phyloP scores from a whole-genome alignment of 345 rosid genomes.

The Citrus medica region DNA sequence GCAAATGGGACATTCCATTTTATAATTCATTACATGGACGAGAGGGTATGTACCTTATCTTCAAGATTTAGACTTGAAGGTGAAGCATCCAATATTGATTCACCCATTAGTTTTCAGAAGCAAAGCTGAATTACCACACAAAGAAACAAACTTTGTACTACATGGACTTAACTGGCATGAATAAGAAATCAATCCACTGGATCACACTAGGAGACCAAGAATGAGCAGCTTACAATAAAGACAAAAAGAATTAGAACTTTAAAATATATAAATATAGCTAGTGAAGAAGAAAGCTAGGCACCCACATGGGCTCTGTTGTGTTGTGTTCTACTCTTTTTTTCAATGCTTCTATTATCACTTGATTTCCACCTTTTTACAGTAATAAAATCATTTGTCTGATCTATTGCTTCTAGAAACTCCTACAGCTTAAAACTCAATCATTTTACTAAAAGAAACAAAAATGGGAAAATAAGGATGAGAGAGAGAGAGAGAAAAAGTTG shows the following conservation, averaged over 20 bases:
- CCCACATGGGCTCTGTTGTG: slow-evolving; percentile 22
- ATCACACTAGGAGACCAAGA: slow-evolving; percentile 20
- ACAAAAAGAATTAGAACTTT: slow-evolving; percentile 24
- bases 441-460: slow-evolving; percentile 3
- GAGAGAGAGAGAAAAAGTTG: slow-evolving; percentile 1
- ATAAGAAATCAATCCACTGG: slow-evolving; percentile 12
- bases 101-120: slow-evolving; percentile 46
- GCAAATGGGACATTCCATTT: slow-evolving; percentile 22
- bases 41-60: slow-evolving; percentile 47
- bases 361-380: slow-evolving; percentile 18
- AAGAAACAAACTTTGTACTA: slow-evolving; percentile 12
- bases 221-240: slow-evolving; percentile 20
- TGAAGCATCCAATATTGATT: slow-evolving; percentile 42
- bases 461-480: slow-evolving; percentile 2
- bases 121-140: slow-evolving; percentile 22
- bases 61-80: slow-evolving; percentile 22
- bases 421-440: slow-evolving; percentile 28
- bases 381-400: slow-evolving; percentile 30
- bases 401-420: slow-evolving; percentile 35
- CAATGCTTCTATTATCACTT: slow-evolving; percentile 10
- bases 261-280: slow-evolving; percentile 10
- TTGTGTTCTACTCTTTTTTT: slow-evolving; percentile 9
- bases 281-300: slow-evolving; percentile 17
- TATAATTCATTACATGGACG: slow-evolving; percentile 29
- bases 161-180: slow-evolving; percentile 14